These are phyloP conservation scores for Dothiorella sarmentorum DNA, from an alignment of 2,329 filamentous ascomycete genomes.

Conservation along the genomic window DNA sequence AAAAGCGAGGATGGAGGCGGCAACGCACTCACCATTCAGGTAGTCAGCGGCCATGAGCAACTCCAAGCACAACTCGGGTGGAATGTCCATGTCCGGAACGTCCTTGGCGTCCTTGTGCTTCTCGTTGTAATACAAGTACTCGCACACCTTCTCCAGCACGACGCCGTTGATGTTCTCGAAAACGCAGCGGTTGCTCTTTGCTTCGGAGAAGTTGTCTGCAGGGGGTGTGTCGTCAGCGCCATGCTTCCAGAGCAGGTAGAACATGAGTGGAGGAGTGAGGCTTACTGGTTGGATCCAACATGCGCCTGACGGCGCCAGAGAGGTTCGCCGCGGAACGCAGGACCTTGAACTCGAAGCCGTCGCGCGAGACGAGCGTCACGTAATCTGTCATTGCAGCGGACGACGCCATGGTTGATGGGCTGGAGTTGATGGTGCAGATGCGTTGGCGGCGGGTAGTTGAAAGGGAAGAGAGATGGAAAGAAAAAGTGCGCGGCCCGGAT, in stretches of 20 bases:
- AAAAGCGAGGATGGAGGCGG: not conserved
- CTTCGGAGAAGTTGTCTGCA: conserved; percentile 63
- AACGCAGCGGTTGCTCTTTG: conserved; percentile 59
- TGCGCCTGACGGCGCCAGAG: conserved; percentile 69
- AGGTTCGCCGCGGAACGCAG: conserved; percentile 67
- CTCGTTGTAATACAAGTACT: conserved; percentile 82
- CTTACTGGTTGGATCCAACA: conserved; percentile 66
- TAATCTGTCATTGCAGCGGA: conserved; percentile 53
- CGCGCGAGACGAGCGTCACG: conserved; percentile 71
- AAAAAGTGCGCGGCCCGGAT: not conserved
- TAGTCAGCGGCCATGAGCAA: conserved; percentile 75
- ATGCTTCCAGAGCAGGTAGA: not conserved
- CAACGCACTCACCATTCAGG: conserved; percentile 54
- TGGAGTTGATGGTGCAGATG: not conserved
- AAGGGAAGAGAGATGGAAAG: not conserved
- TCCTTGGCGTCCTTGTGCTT: conserved; percentile 67
- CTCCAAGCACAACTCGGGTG: conserved; percentile 73
- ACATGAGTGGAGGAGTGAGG: not conserved
- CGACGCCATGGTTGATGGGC: not conserved
- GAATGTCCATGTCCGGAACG: conserved; percentile 77
- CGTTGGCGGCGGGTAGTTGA: not conserved
- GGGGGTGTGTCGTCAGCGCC: not conserved
- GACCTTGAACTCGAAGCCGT: conserved; percentile 74
- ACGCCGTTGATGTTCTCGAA: conserved; percentile 72
- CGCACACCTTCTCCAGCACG: conserved; percentile 74